Base-by-base conservation (phyloP, 2,329 filamentous ascomycete species). In the Pestalotiopsis sp. region DNA sequence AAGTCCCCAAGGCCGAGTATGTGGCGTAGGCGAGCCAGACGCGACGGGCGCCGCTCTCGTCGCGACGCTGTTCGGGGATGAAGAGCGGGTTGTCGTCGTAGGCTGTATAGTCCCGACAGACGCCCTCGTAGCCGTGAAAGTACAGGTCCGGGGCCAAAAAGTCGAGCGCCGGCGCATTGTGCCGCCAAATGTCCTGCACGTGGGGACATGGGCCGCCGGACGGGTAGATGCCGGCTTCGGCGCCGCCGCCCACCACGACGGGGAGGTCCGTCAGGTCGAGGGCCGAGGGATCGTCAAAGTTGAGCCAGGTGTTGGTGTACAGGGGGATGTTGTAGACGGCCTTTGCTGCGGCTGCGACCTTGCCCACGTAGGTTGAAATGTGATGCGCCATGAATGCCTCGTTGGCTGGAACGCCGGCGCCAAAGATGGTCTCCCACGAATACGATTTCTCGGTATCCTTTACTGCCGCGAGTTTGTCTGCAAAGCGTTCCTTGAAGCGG, bases 131-230 rank as follows among this genome's bases (percentile, higher is more conserved):
- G 49, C 85, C 80, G 70, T 85, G 82, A 20, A 86, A 80, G 70
- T 86, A 86, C 4, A 86, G 45, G 40, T 86, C 84, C 0, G 85
- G 85, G 0, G 81, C 78, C 17, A 86, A 76, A 20, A 86, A 81
- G 66, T 82, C 81, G 17, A 83, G 77, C 9, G 74, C 69, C 0
- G 78, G 79, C 4, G 80, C 77, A 66, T 78, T 78, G 56, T 71
- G 70, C 45, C 77, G 71, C 78, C 79, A 83, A 14, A 75, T 58
- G 61, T 75, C 73, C 20, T 73, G 40, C 3, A 69, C 70, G 49
- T 74, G 70, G 12, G 69, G 68, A 14, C 71, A 68, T 5, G 70
- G 66, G 7, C 73, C 73, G 12, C 73, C 73, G 1, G 73, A 74
- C 4, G 73, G 73, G 56, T 75, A 75, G 25, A 68, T 58, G 20